A percentile compares a stretch with the other conserved stretches of the same genome.
phyloP scores from a whole-genome alignment of 352 stramenopile genomes.

The Globisporangium orthogonon region DNA sequence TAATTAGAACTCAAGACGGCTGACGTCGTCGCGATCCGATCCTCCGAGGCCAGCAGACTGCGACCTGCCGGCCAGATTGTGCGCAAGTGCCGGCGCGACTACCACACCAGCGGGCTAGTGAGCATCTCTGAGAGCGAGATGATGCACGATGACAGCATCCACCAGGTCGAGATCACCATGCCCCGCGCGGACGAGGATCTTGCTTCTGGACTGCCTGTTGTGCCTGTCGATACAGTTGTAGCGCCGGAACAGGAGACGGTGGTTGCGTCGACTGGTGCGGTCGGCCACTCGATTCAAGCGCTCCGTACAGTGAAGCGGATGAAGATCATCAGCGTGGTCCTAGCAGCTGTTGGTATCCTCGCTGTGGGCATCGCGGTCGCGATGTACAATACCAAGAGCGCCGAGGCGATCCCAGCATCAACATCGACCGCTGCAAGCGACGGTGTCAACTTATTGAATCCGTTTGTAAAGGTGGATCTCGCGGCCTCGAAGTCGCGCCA shows the following conservation, averaged over 20 bases:
- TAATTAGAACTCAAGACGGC: too few species aligned
- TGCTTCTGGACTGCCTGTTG: not conserved
- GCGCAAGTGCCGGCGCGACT: too few species aligned
- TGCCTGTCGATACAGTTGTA: not conserved
- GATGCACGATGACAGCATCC: slow-evolving; percentile 7
- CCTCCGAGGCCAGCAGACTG: not conserved
- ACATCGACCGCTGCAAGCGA: slow-evolving; percentile 5
- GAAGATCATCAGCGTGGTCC: slow-evolving; percentile 12
- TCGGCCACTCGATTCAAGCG: not conserved
- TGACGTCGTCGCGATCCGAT: too few species aligned
- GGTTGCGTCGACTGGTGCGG: not conserved
- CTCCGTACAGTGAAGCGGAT: slow-evolving; percentile 6
- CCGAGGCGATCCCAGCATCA: not conserved
- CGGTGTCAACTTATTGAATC: not conserved
- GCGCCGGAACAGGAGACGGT: not conserved
- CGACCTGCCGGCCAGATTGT: too few species aligned
- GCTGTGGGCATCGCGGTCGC: slow-evolving; percentile 14
- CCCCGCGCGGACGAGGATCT: not conserved
- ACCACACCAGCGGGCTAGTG: too few species aligned
- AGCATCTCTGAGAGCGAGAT: not conserved
- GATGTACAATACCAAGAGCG: too few species aligned
- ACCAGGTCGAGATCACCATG: slow-evolving; percentile 6
- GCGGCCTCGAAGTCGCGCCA: not conserved
- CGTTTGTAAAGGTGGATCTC: not conserved
- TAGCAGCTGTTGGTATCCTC: slow-evolving; percentile 11